Evolutionary conservation across 2,329 filamentous ascomycete species (phyloP).

Genomic region (Neofusicoccum kwambonambiense): DNA sequence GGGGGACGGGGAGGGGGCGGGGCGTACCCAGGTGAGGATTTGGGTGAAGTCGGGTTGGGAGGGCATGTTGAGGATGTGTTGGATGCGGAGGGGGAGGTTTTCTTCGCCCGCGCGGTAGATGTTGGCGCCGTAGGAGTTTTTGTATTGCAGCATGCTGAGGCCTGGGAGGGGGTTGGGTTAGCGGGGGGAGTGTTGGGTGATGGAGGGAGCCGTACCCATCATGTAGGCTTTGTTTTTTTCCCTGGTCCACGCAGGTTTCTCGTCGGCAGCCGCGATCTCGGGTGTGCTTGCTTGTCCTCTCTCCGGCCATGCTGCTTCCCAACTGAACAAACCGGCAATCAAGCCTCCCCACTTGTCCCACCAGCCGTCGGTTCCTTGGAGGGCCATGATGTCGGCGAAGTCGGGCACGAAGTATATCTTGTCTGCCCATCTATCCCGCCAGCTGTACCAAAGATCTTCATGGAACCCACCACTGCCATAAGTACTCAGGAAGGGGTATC

Average conservation of each 20-base stretch:
- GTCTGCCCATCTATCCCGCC: not conserved
- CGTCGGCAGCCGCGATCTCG: slow-evolving; percentile 24
- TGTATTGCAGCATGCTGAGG: slow-evolving; percentile 31
- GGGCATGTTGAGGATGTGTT: slow-evolving; percentile 34
- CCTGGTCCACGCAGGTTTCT: slow-evolving; percentile 26
- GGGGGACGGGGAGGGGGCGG: too few species aligned
- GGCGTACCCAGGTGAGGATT: slow-evolving; percentile 32
- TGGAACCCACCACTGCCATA: not conserved
- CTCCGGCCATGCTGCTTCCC: slow-evolving; percentile 39
- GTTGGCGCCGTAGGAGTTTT: slow-evolving; percentile 31
- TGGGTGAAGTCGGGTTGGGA: slow-evolving; percentile 32
- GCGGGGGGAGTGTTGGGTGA: too few species aligned
- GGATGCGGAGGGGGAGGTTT: slow-evolving; percentile 37
- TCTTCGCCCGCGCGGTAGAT: slow-evolving; percentile 37
- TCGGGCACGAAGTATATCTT: slow-evolving; percentile 36
- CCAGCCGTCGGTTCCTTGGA: slow-evolving; percentile 33
- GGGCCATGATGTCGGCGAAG: slow-evolving; percentile 25
- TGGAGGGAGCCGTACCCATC: slow-evolving; percentile 22
- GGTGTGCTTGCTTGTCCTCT: not conserved
- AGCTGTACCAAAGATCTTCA: not conserved
- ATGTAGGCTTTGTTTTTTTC: slow-evolving; percentile 34
- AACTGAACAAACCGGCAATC: slow-evolving; percentile 39
- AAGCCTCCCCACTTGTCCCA: slow-evolving; percentile 32
- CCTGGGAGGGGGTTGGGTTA: not conserved
- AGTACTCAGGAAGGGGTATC: not conserved